Evolutionary conservation across 2,329 filamentous ascomycete species (phyloP).

Genomic region (Cordyceps fumosorosea): DNA sequence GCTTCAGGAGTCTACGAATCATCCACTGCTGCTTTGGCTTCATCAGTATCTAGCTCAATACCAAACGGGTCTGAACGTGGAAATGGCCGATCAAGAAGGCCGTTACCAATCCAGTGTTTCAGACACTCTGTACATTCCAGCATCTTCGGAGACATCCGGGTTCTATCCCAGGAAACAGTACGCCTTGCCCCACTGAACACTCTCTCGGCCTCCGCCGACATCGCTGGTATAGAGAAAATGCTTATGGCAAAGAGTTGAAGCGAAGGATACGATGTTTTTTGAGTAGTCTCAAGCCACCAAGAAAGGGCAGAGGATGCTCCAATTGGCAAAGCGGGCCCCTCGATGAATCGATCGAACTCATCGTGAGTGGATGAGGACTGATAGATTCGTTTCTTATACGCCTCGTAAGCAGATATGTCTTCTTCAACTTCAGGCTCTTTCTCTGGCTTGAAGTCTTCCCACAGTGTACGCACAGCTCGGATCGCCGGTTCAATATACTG

Average conservation of each 20-base stretch:
- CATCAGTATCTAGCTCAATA: not conserved
- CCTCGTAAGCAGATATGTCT: not conserved
- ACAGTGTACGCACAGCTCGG: not conserved
- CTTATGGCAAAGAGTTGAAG: not conserved
- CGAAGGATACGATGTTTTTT: not conserved
- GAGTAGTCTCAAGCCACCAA: slow-evolving; percentile 5
- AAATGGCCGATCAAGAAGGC: not conserved
- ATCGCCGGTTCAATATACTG: not conserved
- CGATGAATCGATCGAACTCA: not conserved
- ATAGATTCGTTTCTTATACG: not conserved
- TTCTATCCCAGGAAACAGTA: not conserved
- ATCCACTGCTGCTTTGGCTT: not conserved
- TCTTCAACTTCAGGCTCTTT: not conserved
- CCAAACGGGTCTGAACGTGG: not conserved
- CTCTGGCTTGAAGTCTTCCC: not conserved
- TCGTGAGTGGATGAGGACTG: not conserved
- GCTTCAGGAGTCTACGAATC: not conserved
- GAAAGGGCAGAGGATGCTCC: not conserved
- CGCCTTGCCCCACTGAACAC: not conserved
- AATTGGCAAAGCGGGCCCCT: not conserved
- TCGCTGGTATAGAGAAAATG: not conserved
- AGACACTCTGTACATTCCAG: not conserved
- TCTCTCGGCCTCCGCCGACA: slow-evolving; percentile 4
- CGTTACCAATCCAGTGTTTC: not conserved
- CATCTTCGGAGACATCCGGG: not conserved